These are phyloP conservation scores for Samsoniella hepiali DNA, from an alignment of 2,329 filamentous ascomycete species.

Conservation along the genomic window DNA sequence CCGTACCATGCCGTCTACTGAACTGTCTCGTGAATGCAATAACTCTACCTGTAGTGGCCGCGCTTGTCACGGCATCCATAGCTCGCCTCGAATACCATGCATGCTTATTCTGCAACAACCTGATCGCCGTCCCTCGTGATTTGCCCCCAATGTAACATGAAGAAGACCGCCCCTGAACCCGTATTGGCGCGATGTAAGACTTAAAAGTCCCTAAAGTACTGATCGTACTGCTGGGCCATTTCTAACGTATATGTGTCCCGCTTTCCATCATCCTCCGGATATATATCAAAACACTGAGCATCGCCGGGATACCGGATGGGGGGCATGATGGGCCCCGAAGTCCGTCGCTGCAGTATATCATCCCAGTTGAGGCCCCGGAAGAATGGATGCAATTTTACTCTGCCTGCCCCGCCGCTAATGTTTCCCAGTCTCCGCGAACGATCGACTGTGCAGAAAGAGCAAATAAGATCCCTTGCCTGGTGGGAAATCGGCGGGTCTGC, in stretches of 20 bases:
- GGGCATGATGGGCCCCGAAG: conserved; percentile 71
- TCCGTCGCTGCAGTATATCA: conserved; percentile 60
- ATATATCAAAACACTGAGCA: conserved; percentile 77
- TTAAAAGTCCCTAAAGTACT: conserved; percentile 68
- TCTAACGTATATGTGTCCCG: conserved; percentile 67
- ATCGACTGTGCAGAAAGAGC: conserved; percentile 73
- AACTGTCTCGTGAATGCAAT: neutral
- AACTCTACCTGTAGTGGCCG: neutral
- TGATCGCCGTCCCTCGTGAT: neutral
- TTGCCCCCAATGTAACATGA: neutral
- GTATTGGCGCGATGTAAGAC: neutral
- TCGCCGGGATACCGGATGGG: conserved; percentile 70
- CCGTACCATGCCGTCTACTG: no score
- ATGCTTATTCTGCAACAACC: neutral
- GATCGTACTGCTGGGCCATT: conserved; percentile 65
- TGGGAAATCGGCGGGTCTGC: conserved; percentile 61
- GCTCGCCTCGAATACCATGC: neutral
- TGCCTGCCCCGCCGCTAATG: conserved; percentile 67
- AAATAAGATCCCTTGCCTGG: conserved; percentile 71
- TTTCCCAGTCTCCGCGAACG: conserved; percentile 75
- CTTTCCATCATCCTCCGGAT: conserved; percentile 70
- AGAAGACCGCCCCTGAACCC: neutral
- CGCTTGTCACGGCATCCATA: neutral
- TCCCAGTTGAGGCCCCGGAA: conserved; percentile 74
- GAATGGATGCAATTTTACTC: conserved; percentile 74